Base-by-base conservation (phyloP, 2,329 filamentous ascomycete species). In the Ceratocystis lukuohia region DNA sequence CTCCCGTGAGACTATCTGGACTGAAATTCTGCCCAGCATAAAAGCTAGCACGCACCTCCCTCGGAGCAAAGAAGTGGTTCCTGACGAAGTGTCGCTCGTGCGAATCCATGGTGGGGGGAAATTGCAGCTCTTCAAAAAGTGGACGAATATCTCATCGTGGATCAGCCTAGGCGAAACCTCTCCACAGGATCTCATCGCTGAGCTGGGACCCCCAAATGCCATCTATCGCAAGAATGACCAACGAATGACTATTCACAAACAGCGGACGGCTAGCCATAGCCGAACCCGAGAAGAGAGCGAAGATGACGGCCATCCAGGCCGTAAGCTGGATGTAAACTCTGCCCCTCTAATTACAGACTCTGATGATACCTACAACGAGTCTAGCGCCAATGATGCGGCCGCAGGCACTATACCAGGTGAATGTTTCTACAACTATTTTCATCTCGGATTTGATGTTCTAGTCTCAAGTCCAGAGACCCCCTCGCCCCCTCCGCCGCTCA, bases 381-480 rank as follows among this genome's bases (percentile, higher is more conserved):
- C 82, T 67, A 81, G 78, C 2, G 74, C 84, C 17, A 82, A 84
- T 56, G 85, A 85, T 37, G 82, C 83, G 37, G 73, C 78, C 2
- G 77, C 78, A 1, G 78, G 79, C 69, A 77, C 80, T 74, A 70
- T 85, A 2, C 83, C 85, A 1, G 82, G 85, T 3, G 90, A 95
- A 73, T 91, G 87, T 70, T 99, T 97, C 74, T 96, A 94, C 76
- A 97, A 97, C 74, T 99, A 99, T 74, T 99, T 96, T 73, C 88
- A 93, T 70, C 87, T 96, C 69, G 94, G 94, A 1, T 95, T 99
- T 72, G 94, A 99, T 74, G 83, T 96, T 8, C 81, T 97, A 4
- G 83, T 99, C n/a, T 96, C 93, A 0, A 85, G 86, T 37, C 88
- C 89, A 0, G 84, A 84, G 0, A 74, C 80, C 4, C 80, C 87